Conservation (phyloP, 2,329 filamentous ascomycete genomes). For the Neurospora sp. region DNA sequence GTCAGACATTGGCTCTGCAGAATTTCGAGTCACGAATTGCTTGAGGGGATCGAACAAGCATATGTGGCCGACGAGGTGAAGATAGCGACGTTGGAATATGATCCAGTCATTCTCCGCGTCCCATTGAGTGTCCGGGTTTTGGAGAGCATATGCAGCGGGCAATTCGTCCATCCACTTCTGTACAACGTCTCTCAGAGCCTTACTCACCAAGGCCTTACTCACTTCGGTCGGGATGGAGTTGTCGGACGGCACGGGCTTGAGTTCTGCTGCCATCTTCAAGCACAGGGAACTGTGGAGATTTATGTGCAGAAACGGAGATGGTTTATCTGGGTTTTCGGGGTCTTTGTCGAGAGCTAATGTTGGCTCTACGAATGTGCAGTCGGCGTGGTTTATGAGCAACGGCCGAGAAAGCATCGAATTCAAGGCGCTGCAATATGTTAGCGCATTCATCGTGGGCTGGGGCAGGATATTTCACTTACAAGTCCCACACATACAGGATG, state of each 20-base stretch:
- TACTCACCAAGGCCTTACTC: constrained; percentile 2
- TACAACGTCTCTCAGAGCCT: constrained; percentile 20
- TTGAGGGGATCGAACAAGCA: constrained; percentile 17
- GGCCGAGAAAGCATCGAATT: constrained; percentile 32
- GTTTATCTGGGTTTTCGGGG: constrained; percentile 20
- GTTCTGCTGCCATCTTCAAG: constrained; percentile 10
- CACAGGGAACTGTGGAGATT: constrained; percentile 28
- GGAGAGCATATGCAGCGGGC: constrained; percentile 17
- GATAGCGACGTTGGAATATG: constrained; percentile 21
- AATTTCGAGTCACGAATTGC: constrained; percentile 16
- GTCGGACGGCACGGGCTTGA: constrained; percentile 1
- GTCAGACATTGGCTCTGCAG: constrained; percentile 13
- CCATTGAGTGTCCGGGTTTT: constrained; percentile 19
- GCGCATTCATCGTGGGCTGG: neutral
- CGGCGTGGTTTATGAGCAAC: constrained; percentile 31
- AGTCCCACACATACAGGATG: constrained; percentile 37
- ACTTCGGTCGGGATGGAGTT: constrained; percentile 5
- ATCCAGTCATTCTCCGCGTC: constrained; percentile 18
- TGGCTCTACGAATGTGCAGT: constrained; percentile 28
- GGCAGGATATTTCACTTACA: constrained; percentile 21
- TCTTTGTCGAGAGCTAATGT: constrained; percentile 27
- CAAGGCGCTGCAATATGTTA: constrained; percentile 21
- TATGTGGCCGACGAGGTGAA: constrained; percentile 21
- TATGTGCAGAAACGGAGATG: constrained; percentile 34
- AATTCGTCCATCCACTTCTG: constrained; percentile 25